Percentiles rank a stretch among this genome's conserved stretches.
These are phyloP conservation scores for Suillus weaverae DNA, from an alignment of 768 basidiomycete species.

Conservation along the genomic window DNA sequence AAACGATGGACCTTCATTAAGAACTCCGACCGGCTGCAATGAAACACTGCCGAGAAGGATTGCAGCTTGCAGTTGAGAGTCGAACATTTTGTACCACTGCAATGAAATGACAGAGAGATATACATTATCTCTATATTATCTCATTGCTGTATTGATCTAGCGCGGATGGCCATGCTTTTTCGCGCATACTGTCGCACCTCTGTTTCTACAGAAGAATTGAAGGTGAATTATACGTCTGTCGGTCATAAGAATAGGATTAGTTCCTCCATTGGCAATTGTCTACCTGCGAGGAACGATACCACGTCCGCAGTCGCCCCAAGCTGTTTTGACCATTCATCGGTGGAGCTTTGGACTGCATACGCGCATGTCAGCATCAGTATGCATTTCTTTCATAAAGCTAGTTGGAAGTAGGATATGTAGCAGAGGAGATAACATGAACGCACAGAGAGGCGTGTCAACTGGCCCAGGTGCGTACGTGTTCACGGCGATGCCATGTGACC, in stretches of 20 bases:
- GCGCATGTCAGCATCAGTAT: too few species aligned
- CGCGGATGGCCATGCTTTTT: background rate
- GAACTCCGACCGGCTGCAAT: background rate
- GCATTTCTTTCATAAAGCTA: too few species aligned
- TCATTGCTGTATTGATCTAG: background rate
- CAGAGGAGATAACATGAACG: background rate
- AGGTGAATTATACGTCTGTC: background rate
- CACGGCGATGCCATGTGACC: slow-evolving; percentile 17
- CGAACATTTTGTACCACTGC: background rate
- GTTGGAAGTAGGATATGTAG: background rate
- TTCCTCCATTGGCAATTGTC: slow-evolving; percentile 2
- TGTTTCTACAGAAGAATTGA: background rate
- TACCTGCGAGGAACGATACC: slow-evolving; percentile 33
- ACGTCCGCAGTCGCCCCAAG: slow-evolving; percentile 16
- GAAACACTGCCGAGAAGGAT: background rate
- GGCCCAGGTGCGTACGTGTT: slow-evolving; percentile 20
- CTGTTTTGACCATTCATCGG: too few species aligned
- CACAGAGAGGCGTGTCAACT: slow-evolving; percentile 18
- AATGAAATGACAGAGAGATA: background rate
- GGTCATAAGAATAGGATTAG: background rate
- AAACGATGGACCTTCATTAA: background rate
- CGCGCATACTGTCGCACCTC: background rate
- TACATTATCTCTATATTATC: background rate
- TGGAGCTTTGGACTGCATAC: too few species aligned
- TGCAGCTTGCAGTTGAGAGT: background rate